A percentile compares a stretch with the other conserved stretches of the same genome.
Conservation (phyloP, 768 basidiomycete species). For the Chiua virens region DNA sequence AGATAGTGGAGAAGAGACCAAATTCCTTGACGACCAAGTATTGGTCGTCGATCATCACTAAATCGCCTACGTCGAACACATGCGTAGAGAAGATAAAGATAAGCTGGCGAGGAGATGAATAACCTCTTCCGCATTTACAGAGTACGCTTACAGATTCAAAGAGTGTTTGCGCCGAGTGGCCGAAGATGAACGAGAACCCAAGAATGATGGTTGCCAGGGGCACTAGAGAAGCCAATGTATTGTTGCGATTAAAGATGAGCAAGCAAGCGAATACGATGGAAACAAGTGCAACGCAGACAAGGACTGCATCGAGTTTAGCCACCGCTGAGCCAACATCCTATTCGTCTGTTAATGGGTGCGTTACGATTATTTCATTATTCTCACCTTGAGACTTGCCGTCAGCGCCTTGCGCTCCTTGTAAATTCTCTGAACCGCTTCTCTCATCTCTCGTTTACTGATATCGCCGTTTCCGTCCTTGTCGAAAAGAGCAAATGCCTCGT, state of each 20-base stretch:
- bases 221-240: constrained; percentile 71
- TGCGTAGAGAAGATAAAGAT: constrained; percentile 87
- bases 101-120: constrained; percentile 42
- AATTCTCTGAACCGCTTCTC: constrained; percentile 77
- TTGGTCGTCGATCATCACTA: constrained; percentile 71
- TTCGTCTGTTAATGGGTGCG: constrained; percentile 3
- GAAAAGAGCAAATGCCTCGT: constrained; percentile 67
- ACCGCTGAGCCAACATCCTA: constrained; percentile 74
- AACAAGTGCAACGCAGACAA: constrained; percentile 57
- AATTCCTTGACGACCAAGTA: constrained; percentile 63
- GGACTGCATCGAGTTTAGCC: constrained; percentile 75
- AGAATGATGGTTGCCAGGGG: constrained; percentile 79
- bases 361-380: constrained; percentile 12
- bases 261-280: constrained; percentile 66
- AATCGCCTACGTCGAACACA: constrained; percentile 82
- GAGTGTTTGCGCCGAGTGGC: constrained; percentile 74
- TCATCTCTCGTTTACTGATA: constrained; percentile 75
- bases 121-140: neutral
- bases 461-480: constrained; percentile 86
- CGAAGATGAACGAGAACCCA: constrained; percentile 85
- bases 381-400: constrained; percentile 66
- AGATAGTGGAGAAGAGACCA: constrained; percentile 77
- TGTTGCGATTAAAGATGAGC: constrained; percentile 68
- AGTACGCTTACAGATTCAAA: constrained; percentile 65
- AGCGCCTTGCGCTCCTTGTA: constrained; percentile 77